Evolutionary conservation across 1,284 basidiomycete genomes (phyloP).

Genomic region (Leccinum pseudoinsigne): DNA sequence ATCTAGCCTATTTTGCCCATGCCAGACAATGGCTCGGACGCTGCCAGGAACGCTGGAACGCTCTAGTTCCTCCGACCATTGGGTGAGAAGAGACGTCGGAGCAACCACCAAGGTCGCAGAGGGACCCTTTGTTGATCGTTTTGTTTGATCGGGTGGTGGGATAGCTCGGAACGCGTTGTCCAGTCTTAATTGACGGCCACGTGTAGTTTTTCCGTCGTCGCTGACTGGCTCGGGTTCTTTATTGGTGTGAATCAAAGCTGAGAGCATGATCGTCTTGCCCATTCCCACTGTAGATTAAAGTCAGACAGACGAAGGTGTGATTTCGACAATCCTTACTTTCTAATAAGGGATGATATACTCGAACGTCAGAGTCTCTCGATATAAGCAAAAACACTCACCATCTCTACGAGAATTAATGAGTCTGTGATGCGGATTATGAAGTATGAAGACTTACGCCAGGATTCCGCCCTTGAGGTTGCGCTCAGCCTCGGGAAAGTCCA

Average conservation of each 20-base stretch:
- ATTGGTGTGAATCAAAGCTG: conserved; percentile 87
- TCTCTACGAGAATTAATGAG: conserved; percentile 43
- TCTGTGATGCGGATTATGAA: conserved; percentile 4
- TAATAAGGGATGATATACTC: conserved; percentile 17
- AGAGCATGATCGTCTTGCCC: conserved; percentile 98
- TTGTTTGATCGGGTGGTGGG: conserved; percentile 36
- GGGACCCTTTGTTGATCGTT: conserved; percentile 36
- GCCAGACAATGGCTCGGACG: conserved; percentile 77
- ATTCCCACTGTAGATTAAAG: conserved; percentile 68
- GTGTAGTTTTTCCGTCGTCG: conserved; percentile 36
- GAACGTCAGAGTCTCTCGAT: conserved; percentile 7
- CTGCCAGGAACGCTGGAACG: conserved; percentile 72
- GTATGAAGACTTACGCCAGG: conserved; percentile 65
- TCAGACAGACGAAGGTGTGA: conserved; percentile 9
- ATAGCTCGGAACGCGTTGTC: conserved; percentile 55
- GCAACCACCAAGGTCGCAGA: conserved; percentile 89
- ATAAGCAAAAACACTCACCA: conserved; percentile 40
- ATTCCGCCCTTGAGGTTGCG: conserved; percentile 84
- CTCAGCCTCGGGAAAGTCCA: conserved; percentile 85
- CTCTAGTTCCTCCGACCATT: conserved; percentile 90
- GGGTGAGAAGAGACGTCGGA: conserved; percentile 87
- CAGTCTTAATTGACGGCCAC: conserved; percentile 59
- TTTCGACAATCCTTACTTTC: conserved; percentile 44
- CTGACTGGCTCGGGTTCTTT: conserved; percentile 46
- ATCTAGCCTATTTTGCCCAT: conserved; percentile 81